Conservation (phyloP, 202 grass and related monocot species). For the Digitaria exilis region DNA sequence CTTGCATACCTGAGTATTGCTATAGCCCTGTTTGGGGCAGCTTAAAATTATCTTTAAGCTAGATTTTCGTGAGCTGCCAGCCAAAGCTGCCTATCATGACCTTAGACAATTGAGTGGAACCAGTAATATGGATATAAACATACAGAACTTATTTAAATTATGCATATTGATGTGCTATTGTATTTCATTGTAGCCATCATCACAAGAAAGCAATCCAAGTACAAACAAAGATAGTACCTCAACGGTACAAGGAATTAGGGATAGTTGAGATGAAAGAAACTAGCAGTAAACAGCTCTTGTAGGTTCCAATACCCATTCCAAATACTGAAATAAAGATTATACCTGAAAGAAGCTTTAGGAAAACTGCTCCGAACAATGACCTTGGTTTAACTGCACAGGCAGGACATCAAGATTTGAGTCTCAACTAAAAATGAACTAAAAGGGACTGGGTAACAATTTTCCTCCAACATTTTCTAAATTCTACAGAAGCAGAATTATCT, state of each 20-base stretch:
- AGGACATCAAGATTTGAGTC: constrained; percentile 1
- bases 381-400: constrained; percentile 80
- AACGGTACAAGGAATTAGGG: background rate
- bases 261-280: constrained; percentile 4
- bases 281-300: constrained; percentile 8
- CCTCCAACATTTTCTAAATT: constrained; percentile 16
- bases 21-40: too few species aligned
- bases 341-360: constrained; percentile 97
- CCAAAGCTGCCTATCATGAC: too few species aligned
- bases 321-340: constrained; percentile 36
- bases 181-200: constrained; percentile 1
- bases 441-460: background rate
- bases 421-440: constrained; percentile 36
- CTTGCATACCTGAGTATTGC: too few species aligned
- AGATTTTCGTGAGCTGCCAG: too few species aligned
- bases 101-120: constrained; percentile 32
- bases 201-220: constrained; percentile 21
- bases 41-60: too few species aligned
- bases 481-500: constrained; percentile 28
- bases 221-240: constrained; percentile 6
- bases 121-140: background rate
- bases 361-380: constrained; percentile 90
- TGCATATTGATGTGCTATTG: constrained; percentile 5
- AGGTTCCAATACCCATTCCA: constrained; percentile 6
- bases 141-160: constrained; percentile 1